Percentiles rank a stretch among this genome's conserved stretches.
Conservation (phyloP, 202 grass and related monocot species). For the Schoenoplectus triqueter region DNA sequence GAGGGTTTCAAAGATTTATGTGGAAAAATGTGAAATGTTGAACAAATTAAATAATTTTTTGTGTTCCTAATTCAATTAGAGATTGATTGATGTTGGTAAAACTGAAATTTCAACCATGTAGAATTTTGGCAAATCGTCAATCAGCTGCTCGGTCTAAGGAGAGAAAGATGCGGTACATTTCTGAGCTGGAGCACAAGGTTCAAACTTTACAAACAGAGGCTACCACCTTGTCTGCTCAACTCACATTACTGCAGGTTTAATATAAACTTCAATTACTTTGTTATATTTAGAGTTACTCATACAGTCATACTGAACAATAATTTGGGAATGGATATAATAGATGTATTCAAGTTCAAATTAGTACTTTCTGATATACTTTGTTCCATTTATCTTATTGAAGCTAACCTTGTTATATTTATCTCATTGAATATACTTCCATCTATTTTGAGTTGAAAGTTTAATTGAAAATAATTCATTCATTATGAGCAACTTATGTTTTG, state of each 20-base stretch:
- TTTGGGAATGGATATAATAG: no score
- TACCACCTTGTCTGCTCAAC: constrained; percentile 55
- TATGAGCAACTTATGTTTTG: neutral
- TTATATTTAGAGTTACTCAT: neutral
- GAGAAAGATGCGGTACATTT: constrained; percentile 73
- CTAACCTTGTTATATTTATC: no score
- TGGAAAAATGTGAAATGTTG: neutral
- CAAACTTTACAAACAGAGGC: constrained; percentile 71
- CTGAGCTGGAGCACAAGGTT: constrained; percentile 75
- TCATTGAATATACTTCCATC: no score
- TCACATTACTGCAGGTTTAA: constrained; percentile 57
- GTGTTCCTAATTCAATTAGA: constrained; percentile 11
- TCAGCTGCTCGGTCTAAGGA: constrained; percentile 93
- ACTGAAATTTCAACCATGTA: constrained; percentile 45
- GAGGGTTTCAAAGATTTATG: neutral
- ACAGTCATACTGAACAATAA: neutral
- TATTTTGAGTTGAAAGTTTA: neutral
- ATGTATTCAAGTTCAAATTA: neutral
- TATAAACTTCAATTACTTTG: constrained; percentile 32
- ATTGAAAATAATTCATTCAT: neutral
- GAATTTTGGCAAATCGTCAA: constrained; percentile 77
- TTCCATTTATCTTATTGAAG: neutral
- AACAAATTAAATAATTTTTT: neutral
- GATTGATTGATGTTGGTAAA: constrained; percentile 28
- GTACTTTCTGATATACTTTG: neutral